Conservation (phyloP, 1,139 yeast species). For the Zhuliangozyma parablackwelliae region DNA sequence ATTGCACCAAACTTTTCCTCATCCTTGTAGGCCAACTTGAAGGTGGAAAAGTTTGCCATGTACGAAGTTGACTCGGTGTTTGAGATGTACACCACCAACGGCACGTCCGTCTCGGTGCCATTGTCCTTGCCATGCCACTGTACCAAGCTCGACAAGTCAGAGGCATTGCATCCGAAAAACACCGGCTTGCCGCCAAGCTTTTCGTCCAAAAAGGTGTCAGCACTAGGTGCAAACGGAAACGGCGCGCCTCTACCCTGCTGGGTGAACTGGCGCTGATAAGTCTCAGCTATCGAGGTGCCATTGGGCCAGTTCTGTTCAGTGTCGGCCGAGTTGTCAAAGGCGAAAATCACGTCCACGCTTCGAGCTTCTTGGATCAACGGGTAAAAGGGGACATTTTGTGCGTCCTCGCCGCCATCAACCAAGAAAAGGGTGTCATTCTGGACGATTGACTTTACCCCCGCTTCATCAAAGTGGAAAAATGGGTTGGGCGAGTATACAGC, state of each 20-base stretch:
- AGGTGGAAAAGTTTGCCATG: conserved; percentile 35
- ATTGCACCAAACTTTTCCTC: conserved; percentile 29
- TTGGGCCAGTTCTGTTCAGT: conserved; percentile 70
- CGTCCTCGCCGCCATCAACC: conserved; percentile 88
- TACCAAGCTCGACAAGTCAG: conserved; percentile 23
- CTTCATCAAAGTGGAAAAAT: conserved; percentile 18
- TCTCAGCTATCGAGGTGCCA: conserved; percentile 61
- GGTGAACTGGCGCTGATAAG: conserved; percentile 48
- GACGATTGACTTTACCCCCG: conserved; percentile 18
- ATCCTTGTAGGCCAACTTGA: conserved; percentile 34
- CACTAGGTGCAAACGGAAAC: conserved; percentile 38
- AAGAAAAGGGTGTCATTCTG: conserved; percentile 47
- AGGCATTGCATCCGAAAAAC: conserved; percentile 41
- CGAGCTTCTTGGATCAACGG: conserved; percentile 73
- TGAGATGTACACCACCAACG: conserved; percentile 37
- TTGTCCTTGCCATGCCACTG: conserved; percentile 24
- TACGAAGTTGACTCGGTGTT: conserved; percentile 26
- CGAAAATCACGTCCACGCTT: conserved; percentile 69
- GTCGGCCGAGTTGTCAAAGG: conserved; percentile 84
- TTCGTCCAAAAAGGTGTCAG: conserved; percentile 21
- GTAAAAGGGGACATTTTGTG: conserved; percentile 70
- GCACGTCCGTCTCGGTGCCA: conserved; percentile 33
- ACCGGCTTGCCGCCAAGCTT: conserved; percentile 28
- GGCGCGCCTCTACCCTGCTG: conserved; percentile 38
- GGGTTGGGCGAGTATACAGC: conserved; percentile 42